Evolutionary conservation across 495 filamentous ascomycete genomes (phyloP).

Genomic region (Tuber calosporum): DNA sequence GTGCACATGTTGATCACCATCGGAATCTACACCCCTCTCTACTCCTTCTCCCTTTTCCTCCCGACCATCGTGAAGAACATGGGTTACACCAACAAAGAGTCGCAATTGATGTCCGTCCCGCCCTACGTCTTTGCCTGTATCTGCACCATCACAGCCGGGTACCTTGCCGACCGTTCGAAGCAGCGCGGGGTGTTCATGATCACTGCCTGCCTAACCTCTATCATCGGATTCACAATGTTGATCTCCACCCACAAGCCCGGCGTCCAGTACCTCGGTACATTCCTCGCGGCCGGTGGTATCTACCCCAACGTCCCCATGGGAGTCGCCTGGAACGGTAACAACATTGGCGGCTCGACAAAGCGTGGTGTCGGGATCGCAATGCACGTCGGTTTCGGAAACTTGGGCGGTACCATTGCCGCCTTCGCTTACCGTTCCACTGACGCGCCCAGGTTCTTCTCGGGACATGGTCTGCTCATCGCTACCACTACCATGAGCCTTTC

Average conservation of each 20-base stretch:
- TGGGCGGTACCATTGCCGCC: slow-evolving; percentile 64
- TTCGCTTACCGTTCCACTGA: slow-evolving; percentile 59
- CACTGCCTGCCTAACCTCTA: slow-evolving; percentile 44
- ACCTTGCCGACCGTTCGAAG: slow-evolving; percentile 44
- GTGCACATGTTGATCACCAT: slow-evolving; percentile 48
- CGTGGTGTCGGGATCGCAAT: slow-evolving; percentile 72
- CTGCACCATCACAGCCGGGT: slow-evolving; percentile 44
- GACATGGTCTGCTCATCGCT: slow-evolving; percentile 52
- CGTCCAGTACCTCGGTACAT: slow-evolving; percentile 67
- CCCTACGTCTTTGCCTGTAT: slow-evolving; percentile 49
- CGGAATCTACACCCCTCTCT: slow-evolving; percentile 43
- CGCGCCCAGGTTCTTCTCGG: slow-evolving; percentile 55
- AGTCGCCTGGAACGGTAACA: slow-evolving; percentile 76
- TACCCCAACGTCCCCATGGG: slow-evolving; percentile 70
- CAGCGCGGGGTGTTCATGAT: slow-evolving; percentile 48
- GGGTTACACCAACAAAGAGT: slow-evolving; percentile 48
- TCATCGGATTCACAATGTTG: slow-evolving; percentile 63
- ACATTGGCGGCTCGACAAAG: slow-evolving; percentile 73
- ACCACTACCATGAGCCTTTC: slow-evolving; percentile 47
- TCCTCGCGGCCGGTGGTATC: slow-evolving; percentile 60
- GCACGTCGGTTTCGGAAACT: slow-evolving; percentile 72
- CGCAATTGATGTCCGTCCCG: slow-evolving; percentile 51
- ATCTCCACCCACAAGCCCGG: slow-evolving; percentile 51
- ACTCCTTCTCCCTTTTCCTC: slow-evolving; percentile 47
- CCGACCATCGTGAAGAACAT: slow-evolving; percentile 51